Percentiles rank a stretch among this genome's conserved stretches.
phyloP scores from a whole-genome alignment of 768 basidiomycete species.

The Lentinula sp. region DNA sequence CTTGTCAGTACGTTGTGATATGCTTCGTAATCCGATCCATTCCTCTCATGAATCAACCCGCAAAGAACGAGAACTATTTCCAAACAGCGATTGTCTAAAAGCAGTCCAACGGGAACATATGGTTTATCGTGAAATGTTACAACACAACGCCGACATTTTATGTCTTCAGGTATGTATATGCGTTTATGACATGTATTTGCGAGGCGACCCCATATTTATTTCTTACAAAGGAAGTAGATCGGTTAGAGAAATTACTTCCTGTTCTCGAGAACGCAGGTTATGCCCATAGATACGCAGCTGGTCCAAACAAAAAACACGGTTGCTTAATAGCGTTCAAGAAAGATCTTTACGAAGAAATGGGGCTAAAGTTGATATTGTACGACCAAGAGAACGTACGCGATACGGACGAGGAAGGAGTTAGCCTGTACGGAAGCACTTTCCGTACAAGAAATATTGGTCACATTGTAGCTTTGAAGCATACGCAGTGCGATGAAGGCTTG shows the following conservation, averaged over 20 bases:
- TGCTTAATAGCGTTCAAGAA: conserved; percentile 75
- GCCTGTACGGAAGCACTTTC: conserved; percentile 52
- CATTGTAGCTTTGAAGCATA: conserved; percentile 57
- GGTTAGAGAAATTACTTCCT: conserved; percentile 67
- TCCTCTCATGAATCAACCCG: neutral
- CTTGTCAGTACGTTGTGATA: conserved; percentile 60
- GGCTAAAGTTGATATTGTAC: conserved; percentile 51
- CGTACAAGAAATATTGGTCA: conserved; percentile 77
- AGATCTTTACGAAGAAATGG: conserved; percentile 39
- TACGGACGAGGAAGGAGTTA: conserved; percentile 23
- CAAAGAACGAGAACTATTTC: conserved; percentile 75
- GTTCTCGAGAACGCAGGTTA: conserved; percentile 62
- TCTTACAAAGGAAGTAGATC: conserved; percentile 74
- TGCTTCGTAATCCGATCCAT: neutral
- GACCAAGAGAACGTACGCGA: conserved; percentile 55
- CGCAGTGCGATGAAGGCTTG: conserved; percentile 42
- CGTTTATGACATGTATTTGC: neutral
- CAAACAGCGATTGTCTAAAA: conserved; percentile 81
- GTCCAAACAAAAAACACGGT: conserved; percentile 77
- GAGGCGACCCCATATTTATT: neutral
- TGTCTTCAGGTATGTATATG: conserved; percentile 69
- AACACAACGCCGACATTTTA: conserved; percentile 70
- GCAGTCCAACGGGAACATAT: conserved; percentile 67
- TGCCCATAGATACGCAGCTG: conserved; percentile 56
- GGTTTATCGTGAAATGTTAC: conserved; percentile 70